Evolutionary conservation across 176 grass and related monocot species (phyloP), one percentile per base, ranked within the genome.

Genomic region (Pontederia paniculata): DNA sequence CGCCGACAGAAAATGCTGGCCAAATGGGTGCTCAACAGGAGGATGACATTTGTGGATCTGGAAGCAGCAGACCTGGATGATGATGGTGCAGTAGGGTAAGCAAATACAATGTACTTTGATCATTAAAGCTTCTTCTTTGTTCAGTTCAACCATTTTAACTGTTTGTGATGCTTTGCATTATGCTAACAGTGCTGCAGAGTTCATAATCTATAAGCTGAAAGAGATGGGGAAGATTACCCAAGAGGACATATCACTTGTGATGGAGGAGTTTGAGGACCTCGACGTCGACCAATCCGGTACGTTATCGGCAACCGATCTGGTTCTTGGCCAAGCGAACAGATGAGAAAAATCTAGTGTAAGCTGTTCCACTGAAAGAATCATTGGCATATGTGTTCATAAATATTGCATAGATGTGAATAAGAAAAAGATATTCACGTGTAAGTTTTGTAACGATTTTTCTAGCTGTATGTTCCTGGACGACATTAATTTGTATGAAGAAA

Each of bases 171-270:
- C 56, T 20, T 42, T 31, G 25, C 25, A 31, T 31, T 31, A 31
- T 31, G 25, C 5, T 5, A 31, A 31, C 66, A 97, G 93, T 72
- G 83, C 86, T 66, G 77, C 86, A 48, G 93, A 97, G 68, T 97
- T 97, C 73, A 84, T 90, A 51, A 58, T 97, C 45, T 90, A 90
- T 78, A 97, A 97, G 77, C 83, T 97, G 52, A 97, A 90, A 76
- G 93, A 97, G 60, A 74, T 97, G 44, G 86, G 93, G 23, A 97
- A 90, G 75, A 88, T 97, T 19, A 97, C 21, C 44, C 77, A 84
- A 76, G 86, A 90, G 57, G 93, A 97, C 58, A 88, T 97, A 70
- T 65, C 79, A 54, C 45, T 59, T 48, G 79, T 97, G 54, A 74
- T 97, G 31, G 93, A 97, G 77, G 86, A 90, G 37, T 97, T 97